phyloP scores from a whole-genome alignment of 73 alveolate genomes.

The Paramecium tetraurelia region DNA sequence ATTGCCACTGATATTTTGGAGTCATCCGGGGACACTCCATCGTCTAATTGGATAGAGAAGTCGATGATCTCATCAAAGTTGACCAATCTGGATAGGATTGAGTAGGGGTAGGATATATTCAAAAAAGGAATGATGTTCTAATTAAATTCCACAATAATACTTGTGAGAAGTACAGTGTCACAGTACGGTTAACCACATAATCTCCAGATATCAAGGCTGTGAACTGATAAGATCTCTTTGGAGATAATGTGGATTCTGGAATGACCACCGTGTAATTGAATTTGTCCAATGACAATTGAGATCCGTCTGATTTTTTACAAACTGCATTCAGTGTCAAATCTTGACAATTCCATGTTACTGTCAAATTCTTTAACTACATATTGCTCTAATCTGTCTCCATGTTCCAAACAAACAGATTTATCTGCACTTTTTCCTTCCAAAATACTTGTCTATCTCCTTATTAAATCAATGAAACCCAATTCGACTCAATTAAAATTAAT shows the following conservation, averaged over 20 bases:
- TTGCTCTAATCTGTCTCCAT: neutral
- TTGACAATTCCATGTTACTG: neutral
- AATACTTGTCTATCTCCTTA: neutral
- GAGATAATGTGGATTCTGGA: neutral
- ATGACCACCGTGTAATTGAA: neutral
- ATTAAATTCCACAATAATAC: neutral
- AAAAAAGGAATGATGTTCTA: neutral
- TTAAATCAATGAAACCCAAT: neutral
- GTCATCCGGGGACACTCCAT: constrained; percentile 6
- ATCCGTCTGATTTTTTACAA: neutral
- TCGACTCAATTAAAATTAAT: neutral
- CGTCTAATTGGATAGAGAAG: neutral
- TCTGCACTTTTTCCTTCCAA: neutral
- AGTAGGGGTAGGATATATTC: neutral
- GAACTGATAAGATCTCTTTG: neutral
- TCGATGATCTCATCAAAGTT: neutral
- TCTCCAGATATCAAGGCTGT: neutral
- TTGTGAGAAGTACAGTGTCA: neutral
- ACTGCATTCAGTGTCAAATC: neutral
- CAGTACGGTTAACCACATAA: neutral
- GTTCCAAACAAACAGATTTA: neutral
- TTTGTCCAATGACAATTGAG: neutral
- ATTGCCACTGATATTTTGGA: neutral
- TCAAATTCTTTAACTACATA: neutral
- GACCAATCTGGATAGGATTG: neutral